A percentile compares a stretch with the other conserved stretches of the same genome.
Evolutionary conservation across 2,329 filamentous ascomycete genomes (phyloP).

Genomic region (Stemphylium lycopersici): DNA sequence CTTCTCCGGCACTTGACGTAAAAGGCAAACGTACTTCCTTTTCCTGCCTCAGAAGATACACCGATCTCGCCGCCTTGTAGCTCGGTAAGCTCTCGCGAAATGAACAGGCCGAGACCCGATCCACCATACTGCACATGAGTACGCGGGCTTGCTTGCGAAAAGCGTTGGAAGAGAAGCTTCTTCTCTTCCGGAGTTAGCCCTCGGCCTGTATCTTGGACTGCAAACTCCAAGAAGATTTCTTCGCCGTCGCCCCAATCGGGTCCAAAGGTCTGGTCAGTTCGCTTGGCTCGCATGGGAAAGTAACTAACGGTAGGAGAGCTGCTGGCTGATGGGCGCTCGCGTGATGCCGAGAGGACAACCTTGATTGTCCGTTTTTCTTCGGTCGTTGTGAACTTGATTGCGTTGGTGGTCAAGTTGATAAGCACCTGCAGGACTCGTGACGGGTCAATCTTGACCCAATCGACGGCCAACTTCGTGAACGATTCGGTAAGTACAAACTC

Average conservation of each 20-base stretch:
- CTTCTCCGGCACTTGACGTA: slow-evolving; percentile 73
- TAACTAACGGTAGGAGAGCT: slow-evolving; percentile 61
- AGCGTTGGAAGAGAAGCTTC: slow-evolving; percentile 76
- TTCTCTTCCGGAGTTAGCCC: slow-evolving; percentile 74
- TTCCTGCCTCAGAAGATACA: slow-evolving; percentile 69
- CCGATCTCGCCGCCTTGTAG: slow-evolving; percentile 82
- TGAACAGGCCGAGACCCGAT: slow-evolving; percentile 78
- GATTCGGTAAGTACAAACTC: slow-evolving; percentile 68
- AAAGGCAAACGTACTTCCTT: slow-evolving; percentile 77
- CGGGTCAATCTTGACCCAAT: slow-evolving; percentile 76
- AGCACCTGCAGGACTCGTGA: slow-evolving; percentile 77
- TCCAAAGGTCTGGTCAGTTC: slow-evolving; percentile 55
- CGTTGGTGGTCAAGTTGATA: slow-evolving; percentile 81
- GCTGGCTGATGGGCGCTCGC: slow-evolving; percentile 56
- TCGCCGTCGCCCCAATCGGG: slow-evolving; percentile 74
- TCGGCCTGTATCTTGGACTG: slow-evolving; percentile 78
- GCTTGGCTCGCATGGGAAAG: slow-evolving; percentile 63
- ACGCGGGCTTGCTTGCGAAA: slow-evolving; percentile 76
- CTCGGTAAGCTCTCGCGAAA: slow-evolving; percentile 78
- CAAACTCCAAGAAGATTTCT: slow-evolving; percentile 70
- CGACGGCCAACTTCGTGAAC: slow-evolving; percentile 62
- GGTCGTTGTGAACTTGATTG: slow-evolving; percentile 78
- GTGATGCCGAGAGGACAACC: slow-evolving; percentile 69
- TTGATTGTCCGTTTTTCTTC: slow-evolving; percentile 68
- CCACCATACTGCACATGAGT: slow-evolving; percentile 82